Evolutionary conservation across 345 rosid species (phyloP).

Genomic region (Angophora floribunda): DNA sequence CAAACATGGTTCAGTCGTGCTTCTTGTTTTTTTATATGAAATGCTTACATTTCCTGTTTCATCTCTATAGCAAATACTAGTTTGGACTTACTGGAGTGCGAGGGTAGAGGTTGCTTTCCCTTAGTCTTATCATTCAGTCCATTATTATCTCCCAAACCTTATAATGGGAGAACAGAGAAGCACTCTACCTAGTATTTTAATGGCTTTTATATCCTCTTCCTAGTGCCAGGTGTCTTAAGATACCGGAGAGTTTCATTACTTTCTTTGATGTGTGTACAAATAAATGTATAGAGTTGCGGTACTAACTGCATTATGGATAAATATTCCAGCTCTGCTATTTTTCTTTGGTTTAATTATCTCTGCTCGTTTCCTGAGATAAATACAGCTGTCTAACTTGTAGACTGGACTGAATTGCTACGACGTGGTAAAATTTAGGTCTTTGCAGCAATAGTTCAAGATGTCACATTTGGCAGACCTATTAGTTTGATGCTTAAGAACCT

Average conservation of each 20-base stretch:
- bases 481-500: neutral
- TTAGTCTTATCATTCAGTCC: neutral
- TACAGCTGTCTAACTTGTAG: neutral
- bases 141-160: neutral
- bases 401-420: neutral
- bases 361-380: neutral
- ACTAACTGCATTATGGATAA: neutral
- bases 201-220: neutral
- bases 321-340: neutral
- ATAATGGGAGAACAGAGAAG: neutral
- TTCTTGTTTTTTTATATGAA: neutral
- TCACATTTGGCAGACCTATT: neutral
- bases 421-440: neutral
- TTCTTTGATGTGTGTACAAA: neutral
- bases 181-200: neutral
- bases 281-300: neutral
- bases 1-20: neutral
- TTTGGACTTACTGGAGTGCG: neutral
- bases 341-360: neutral
- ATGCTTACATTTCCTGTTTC: neutral
- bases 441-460: neutral
- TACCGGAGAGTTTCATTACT: neutral
- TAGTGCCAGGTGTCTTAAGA: neutral
- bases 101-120: neutral
- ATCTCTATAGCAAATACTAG: neutral